phyloP scores from a whole-genome alignment of 495 filamentous ascomycete species.

The Aspergillus ellipticus region DNA sequence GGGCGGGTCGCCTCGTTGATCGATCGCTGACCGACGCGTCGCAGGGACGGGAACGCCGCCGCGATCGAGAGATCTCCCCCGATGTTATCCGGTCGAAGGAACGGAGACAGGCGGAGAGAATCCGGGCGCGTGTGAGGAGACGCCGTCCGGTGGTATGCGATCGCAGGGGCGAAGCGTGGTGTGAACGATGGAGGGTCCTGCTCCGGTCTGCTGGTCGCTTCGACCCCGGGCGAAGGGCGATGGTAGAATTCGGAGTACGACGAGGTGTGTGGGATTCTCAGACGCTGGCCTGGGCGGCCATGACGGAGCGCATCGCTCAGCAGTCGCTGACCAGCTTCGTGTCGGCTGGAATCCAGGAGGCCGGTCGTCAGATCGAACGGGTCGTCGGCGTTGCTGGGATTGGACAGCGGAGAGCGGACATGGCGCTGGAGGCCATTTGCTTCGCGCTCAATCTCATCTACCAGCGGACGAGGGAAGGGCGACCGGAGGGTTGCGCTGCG shows the following conservation, averaged over 20 bases:
- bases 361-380: conserved; percentile 28
- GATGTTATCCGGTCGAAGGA: conserved; percentile 21
- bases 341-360: conserved; percentile 27
- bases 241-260: conserved; percentile 22
- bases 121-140: conserved; percentile 25
- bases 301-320: conserved; percentile 31
- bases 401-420: conserved; percentile 31
- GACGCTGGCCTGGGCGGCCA: conserved; percentile 25
- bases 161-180: conserved; percentile 45
- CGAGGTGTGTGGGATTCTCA: conserved; percentile 32
- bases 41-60: conserved; percentile 18
- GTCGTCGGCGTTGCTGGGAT: conserved; percentile 27
- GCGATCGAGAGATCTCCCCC: conserved; percentile 15
- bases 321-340: conserved; percentile 31
- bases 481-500: conserved; percentile 31
- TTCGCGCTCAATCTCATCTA: conserved; percentile 45
- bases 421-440: conserved; percentile 22
- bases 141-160: conserved; percentile 26
- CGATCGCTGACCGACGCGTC: conserved; percentile 25
- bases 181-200: conserved; percentile 31
- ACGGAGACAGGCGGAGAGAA: conserved; percentile 22
- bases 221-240: conserved; percentile 19
- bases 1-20: conserved; percentile 19
- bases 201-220: conserved; percentile 13
- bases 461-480: conserved; percentile 35